phyloP scores from a whole-genome alignment of 192 early-diverging fungal genomes.

The Entrophospora sp. region DNA sequence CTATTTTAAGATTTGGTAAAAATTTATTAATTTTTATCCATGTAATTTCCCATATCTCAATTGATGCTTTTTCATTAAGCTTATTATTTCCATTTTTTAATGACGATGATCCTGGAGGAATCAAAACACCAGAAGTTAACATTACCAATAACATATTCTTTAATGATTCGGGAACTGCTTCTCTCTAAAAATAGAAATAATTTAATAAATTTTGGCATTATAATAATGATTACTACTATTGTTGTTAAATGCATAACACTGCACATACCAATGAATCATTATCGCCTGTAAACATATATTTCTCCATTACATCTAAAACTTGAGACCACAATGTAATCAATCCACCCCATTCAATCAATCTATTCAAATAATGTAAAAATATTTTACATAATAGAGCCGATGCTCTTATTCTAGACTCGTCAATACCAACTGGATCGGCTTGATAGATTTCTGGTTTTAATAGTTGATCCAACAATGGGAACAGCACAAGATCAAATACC shows the following conservation, averaged over 20 bases:
- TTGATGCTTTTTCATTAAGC: not conserved
- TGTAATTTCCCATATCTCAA: slow-evolving; percentile 59
- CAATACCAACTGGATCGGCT: slow-evolving; percentile 55
- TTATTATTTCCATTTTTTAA: not conserved
- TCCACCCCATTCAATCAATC: slow-evolving; percentile 47
- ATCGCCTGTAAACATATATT: slow-evolving; percentile 50
- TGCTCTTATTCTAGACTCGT: slow-evolving; percentile 69
- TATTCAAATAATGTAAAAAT: slow-evolving; percentile 61
- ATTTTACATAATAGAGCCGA: slow-evolving; percentile 63
- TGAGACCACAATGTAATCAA: slow-evolving; percentile 51
- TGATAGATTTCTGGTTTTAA: slow-evolving; percentile 65
- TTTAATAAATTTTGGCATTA: too few relatives aligned
- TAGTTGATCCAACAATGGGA: slow-evolving; percentile 81
- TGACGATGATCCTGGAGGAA: not conserved
- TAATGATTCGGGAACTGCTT: slow-evolving; percentile 65
- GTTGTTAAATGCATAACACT: not conserved
- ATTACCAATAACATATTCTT: slow-evolving; percentile 81
- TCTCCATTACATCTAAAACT: slow-evolving; percentile 57
- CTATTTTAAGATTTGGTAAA: slow-evolving; percentile 57
- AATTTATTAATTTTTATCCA: slow-evolving; percentile 56
- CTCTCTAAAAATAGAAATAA: too few relatives aligned
- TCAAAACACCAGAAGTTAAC: slow-evolving; percentile 61
- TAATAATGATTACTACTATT: too few relatives aligned
- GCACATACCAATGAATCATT: slow-evolving; percentile 47
- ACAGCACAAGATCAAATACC: slow-evolving; percentile 78